A percentile compares a stretch with the other conserved stretches of the same genome.
Conservation (phyloP, 495 filamentous ascomycete genomes). For the Evansstolkia leycettana region DNA sequence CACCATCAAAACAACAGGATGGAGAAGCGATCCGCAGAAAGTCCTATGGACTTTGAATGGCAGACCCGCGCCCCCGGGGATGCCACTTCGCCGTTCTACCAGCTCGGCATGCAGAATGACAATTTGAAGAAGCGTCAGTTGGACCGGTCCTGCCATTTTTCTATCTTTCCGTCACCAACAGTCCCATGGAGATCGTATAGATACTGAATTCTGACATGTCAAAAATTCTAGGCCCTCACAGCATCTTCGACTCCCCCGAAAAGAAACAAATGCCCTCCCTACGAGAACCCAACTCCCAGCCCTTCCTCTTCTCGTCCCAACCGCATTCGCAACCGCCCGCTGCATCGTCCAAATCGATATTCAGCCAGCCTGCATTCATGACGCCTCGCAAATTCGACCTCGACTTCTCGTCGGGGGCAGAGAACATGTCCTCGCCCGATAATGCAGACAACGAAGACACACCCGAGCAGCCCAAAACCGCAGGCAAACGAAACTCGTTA, state of each 20-base stretch:
- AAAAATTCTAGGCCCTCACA: constrained; percentile 33
- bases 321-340: constrained; percentile 15
- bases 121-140: constrained; percentile 41
- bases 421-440: constrained; percentile 62
- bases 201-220: constrained; percentile 4
- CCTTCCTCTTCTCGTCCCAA: constrained; percentile 29
- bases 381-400: constrained; percentile 66
- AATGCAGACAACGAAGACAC: constrained; percentile 59
- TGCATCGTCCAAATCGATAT: constrained; percentile 27
- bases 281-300: constrained; percentile 36
- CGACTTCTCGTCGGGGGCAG: constrained; percentile 68
- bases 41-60: constrained; percentile 62
- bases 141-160: constrained; percentile 1
- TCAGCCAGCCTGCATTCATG: constrained; percentile 60
- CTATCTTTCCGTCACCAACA: not conserved
- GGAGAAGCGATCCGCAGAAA: constrained; percentile 38
- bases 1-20: constrained; percentile 11
- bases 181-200: not conserved
- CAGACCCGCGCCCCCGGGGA: constrained; percentile 44
- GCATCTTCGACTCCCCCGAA: constrained; percentile 37
- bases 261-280: constrained; percentile 34
- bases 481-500: constrained; percentile 32
- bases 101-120: constrained; percentile 33
- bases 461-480: constrained; percentile 42
- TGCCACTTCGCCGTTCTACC: constrained; percentile 45